phyloP scores from a whole-genome alignment of 2,329 filamentous ascomycete genomes.

The Pyrenophora teres region DNA sequence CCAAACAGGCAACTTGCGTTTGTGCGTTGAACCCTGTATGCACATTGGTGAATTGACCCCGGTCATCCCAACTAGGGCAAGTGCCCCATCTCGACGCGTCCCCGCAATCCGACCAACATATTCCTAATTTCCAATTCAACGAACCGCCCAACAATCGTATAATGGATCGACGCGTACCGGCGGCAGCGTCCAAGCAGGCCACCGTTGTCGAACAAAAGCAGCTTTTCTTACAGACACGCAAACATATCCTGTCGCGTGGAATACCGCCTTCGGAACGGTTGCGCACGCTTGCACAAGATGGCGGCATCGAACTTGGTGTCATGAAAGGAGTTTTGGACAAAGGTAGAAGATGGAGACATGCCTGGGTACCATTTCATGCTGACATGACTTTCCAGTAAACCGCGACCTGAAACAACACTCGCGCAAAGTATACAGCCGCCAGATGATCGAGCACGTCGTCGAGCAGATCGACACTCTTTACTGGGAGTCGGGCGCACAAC shows the following conservation, averaged over 20 bases:
- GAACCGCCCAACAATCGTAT: not conserved
- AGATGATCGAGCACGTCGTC: constrained; percentile 71
- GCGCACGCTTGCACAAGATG: constrained; percentile 55
- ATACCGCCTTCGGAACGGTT: constrained; percentile 62
- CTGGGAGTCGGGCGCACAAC: constrained; percentile 53
- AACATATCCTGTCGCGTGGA: constrained; percentile 65
- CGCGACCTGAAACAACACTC: constrained; percentile 67
- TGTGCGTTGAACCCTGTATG: too few species aligned
- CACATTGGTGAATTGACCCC: too few species aligned
- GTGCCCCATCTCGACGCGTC: not conserved
- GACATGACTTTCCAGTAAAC: constrained; percentile 58
- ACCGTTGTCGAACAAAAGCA: constrained; percentile 66
- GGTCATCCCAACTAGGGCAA: too few species aligned
- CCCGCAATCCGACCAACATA: constrained; percentile 2
- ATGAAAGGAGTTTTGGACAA: constrained; percentile 58
- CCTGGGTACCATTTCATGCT: not conserved
- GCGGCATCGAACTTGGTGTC: constrained; percentile 53
- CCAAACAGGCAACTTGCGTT: too few species aligned
- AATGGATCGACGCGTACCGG: constrained; percentile 10
- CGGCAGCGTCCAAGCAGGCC: constrained; percentile 28
- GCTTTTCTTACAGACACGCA: constrained; percentile 66
- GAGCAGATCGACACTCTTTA: constrained; percentile 74
- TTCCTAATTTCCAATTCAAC: not conserved
- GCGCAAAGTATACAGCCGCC: constrained; percentile 67
- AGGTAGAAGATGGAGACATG: constrained; percentile 39